Evolutionary conservation across 768 basidiomycete species (phyloP).

Genomic region (Lentinula raphanica): DNA sequence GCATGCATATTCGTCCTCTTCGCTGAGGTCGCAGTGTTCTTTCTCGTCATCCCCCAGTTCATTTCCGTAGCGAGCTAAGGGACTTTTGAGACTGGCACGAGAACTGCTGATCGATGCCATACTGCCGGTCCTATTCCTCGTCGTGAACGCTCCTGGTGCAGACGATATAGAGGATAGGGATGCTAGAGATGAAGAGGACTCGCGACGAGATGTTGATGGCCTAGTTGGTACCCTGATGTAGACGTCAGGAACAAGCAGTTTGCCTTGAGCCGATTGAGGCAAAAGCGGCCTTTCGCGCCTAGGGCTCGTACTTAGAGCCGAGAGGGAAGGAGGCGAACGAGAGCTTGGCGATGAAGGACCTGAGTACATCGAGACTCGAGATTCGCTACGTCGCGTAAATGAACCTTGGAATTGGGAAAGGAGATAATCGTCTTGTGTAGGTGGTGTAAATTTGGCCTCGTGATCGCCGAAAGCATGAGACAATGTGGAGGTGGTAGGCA

Average conservation of each 20-base stretch:
- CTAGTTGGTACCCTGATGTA: constrained; percentile 8
- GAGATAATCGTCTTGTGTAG: constrained; percentile 36
- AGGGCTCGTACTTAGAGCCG: constrained; percentile 26
- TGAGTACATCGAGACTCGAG: constrained; percentile 35
- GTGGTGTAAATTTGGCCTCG: constrained; percentile 12
- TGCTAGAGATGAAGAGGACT: constrained; percentile 19
- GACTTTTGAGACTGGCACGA: constrained; percentile 30
- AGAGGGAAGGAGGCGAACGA: constrained; percentile 29
- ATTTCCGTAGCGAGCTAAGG: constrained; percentile 35
- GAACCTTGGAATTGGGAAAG: constrained; percentile 52
- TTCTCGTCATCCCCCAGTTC: constrained; percentile 22
- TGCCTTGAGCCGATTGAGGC: constrained; percentile 58
- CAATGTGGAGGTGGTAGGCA: constrained; percentile 20
- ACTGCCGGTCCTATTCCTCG: constrained; percentile 12
- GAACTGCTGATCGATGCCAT: not conserved
- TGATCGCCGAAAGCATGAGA: constrained; percentile 10
- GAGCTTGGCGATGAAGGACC: constrained; percentile 27
- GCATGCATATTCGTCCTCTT: constrained; percentile 21
- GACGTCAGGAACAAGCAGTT: constrained; percentile 51
- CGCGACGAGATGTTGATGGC: constrained; percentile 29
- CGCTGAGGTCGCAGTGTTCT: constrained; percentile 2
- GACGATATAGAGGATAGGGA: constrained; percentile 14
- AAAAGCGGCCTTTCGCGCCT: constrained; percentile 51
- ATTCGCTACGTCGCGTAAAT: constrained; percentile 51
- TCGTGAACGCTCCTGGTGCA: constrained; percentile 11